Conservation (phyloP, 306 rosid species). For the Pyrus bretschneideri region DNA sequence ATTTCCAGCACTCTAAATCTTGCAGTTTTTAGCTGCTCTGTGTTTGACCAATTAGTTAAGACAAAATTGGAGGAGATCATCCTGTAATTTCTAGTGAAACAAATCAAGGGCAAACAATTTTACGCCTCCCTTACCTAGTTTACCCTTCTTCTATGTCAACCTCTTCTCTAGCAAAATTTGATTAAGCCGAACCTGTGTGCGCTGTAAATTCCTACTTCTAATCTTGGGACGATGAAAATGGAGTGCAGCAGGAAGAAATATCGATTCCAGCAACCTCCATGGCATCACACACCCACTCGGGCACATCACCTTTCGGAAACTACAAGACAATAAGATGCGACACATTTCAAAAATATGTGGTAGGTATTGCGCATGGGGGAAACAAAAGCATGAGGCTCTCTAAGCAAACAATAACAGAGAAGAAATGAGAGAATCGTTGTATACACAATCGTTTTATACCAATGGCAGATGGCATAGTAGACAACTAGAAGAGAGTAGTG, state of each 20-base stretch:
- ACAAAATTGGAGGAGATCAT: not conserved
- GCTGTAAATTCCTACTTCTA: conserved; percentile 2
- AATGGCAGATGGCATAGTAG: not conserved
- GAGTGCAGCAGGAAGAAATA: conserved; percentile 74
- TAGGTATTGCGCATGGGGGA: not conserved
- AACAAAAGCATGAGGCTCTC: not conserved
- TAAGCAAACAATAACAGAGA: not conserved
- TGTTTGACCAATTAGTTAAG: not conserved
- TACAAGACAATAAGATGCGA: conserved; percentile 24
- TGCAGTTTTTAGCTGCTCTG: not conserved
- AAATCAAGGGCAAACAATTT: conserved; percentile 47
- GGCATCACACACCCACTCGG: conserved; percentile 92
- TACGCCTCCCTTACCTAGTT: conserved; percentile 29
- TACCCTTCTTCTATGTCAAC: conserved; percentile 4
- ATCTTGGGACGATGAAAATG: conserved; percentile 21
- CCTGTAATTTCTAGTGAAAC: conserved; percentile 20
- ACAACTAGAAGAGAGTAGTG: not conserved
- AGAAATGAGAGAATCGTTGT: not conserved
- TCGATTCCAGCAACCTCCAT: conserved; percentile 97
- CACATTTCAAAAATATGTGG: not conserved
- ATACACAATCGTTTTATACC: not conserved
- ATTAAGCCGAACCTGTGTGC: conserved; percentile 9
- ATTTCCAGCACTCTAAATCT: not conserved
- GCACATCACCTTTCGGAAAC: conserved; percentile 85
- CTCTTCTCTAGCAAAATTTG: conserved; percentile 10